Evolutionary conservation across 192 early-diverging fungal genomes (phyloP), one percentile per base, ranked within the genome.

Genomic region (Mortierella antarctica): DNA sequence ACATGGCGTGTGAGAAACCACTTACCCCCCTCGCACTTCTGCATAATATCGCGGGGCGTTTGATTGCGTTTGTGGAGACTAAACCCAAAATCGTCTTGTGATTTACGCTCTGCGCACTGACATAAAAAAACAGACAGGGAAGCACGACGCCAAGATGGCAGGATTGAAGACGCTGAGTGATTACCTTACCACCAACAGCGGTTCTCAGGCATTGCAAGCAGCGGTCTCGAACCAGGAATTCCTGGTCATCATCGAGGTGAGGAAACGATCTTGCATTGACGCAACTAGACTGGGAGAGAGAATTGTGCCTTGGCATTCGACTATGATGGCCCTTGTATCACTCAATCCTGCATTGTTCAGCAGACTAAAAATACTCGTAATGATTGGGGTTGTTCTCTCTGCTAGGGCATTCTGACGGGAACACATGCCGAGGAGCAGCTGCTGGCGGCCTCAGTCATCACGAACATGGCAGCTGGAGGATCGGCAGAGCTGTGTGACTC

Each of bases 401-500:
- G 49, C 9, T 45, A 86, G 85, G 64, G 72, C 15, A 67, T 87
- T 49, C 67, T 91, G 20, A 76, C 70, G 0, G 73, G 71, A 7
- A 76, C 87, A 2, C 83, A 89, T 57, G 78, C 84, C 1, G 88
- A 87, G 8, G 87, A 89, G 52, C 88, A 87, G 63, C 74, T 89
- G n/a, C 82, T 85, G 55, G 83, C 85, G 17, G 70, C 85, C 7
- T 90, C 87, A 70, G 89, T 89, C 12, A 69, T 91, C 61, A 91
- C 90, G n/a, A 91, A 88, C 70, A 88, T 88, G 85, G 78, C 85
- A 44, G 86, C 84, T 6, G 86, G 82, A 21, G 86, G 86, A 54
- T 83, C 86, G 9, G 31, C 67, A 9, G 84, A 80, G n/a, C 57
- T 85, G 11, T 86, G 85, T 54, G 74, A 88, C 42, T 69, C 81